phyloP scores from a whole-genome alignment of 2,329 filamentous ascomycete genomes.

The Paraconiothyrium brasiliense region DNA sequence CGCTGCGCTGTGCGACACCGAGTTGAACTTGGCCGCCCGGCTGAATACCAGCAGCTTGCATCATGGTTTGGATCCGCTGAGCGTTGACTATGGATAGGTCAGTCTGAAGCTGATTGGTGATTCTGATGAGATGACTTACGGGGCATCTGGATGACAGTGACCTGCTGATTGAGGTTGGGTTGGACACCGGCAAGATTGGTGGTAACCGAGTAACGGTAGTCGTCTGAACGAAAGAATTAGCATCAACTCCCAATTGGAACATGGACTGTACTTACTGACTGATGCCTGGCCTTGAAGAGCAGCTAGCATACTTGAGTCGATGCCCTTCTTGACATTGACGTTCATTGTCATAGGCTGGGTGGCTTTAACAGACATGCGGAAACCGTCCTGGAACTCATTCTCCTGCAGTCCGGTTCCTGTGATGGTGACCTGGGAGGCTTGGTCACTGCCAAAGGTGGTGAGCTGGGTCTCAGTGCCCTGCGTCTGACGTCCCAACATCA shows the following conservation, averaged over 20 bases:
- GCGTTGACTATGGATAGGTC: slow-evolving; percentile 42
- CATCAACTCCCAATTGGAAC: neutral
- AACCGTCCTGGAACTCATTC: slow-evolving; percentile 51
- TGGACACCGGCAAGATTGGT: slow-evolving; percentile 47
- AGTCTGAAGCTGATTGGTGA: slow-evolving; percentile 11
- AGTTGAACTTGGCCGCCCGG: slow-evolving; percentile 44
- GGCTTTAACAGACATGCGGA: slow-evolving; percentile 48
- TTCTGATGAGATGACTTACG: slow-evolving; percentile 31
- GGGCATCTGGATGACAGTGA: slow-evolving; percentile 49
- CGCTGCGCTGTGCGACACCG: slow-evolving; percentile 47
- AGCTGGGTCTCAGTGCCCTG: slow-evolving; percentile 45
- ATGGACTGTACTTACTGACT: slow-evolving; percentile 36
- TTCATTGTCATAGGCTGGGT: slow-evolving; percentile 50
- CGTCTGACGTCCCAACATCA: slow-evolving; percentile 51
- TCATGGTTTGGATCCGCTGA: slow-evolving; percentile 47
- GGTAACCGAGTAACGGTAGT: slow-evolving; percentile 48
- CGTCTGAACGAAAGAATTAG: slow-evolving; percentile 27
- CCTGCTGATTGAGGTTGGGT: slow-evolving; percentile 46
- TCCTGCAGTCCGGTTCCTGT: slow-evolving; percentile 49
- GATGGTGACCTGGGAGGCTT: slow-evolving; percentile 39
- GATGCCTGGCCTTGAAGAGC: slow-evolving; percentile 40
- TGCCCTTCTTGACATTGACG: slow-evolving; percentile 46
- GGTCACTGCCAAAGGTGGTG: slow-evolving; percentile 42
- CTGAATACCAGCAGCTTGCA: slow-evolving; percentile 43
- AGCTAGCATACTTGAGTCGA: slow-evolving; percentile 45